phyloP scores from a whole-genome alignment of 179 eudicot species.

The Gypsophila paniculata region DNA sequence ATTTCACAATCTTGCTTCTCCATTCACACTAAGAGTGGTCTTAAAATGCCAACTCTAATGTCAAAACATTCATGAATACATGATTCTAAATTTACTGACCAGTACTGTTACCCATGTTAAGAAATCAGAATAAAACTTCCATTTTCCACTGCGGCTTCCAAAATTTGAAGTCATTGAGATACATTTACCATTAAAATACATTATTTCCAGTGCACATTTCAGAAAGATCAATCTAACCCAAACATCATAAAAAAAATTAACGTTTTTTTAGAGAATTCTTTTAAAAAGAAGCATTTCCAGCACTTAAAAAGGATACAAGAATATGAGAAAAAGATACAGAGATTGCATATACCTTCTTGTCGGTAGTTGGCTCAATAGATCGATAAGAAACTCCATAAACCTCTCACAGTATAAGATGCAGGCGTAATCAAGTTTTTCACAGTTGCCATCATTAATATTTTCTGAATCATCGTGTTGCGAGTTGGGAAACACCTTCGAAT shows the following conservation, averaged over 20 bases:
- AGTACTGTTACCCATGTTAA: too few species aligned
- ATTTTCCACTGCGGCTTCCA: too few species aligned
- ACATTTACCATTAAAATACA: not conserved
- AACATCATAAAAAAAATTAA: too few species aligned
- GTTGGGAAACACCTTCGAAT: conserved; percentile 52
- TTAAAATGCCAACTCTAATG: not conserved
- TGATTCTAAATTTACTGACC: too few species aligned
- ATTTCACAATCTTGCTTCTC: not conserved
- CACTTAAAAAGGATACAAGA: not conserved
- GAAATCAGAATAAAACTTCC: too few species aligned
- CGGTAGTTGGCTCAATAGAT: conserved; percentile 90
- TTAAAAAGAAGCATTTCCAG: not conserved
- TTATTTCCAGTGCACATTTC: not conserved
- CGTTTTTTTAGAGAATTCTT: too few species aligned
- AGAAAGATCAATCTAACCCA: not conserved
- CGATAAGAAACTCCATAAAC: conserved; percentile 93
- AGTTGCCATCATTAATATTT: conserved; percentile 35
- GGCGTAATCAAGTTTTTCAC: conserved; percentile 59
- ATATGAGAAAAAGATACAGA: not conserved
- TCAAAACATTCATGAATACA: not conserved
- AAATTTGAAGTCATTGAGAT: not conserved
- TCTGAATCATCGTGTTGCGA: conserved; percentile 30
- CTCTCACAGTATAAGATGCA: conserved; percentile 82
- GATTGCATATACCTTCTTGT: conserved; percentile 63
- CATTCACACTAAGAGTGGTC: not conserved